Evolutionary conservation across 805 yeast genomes (phyloP).

Genomic region (Kuraishia borneana): DNA sequence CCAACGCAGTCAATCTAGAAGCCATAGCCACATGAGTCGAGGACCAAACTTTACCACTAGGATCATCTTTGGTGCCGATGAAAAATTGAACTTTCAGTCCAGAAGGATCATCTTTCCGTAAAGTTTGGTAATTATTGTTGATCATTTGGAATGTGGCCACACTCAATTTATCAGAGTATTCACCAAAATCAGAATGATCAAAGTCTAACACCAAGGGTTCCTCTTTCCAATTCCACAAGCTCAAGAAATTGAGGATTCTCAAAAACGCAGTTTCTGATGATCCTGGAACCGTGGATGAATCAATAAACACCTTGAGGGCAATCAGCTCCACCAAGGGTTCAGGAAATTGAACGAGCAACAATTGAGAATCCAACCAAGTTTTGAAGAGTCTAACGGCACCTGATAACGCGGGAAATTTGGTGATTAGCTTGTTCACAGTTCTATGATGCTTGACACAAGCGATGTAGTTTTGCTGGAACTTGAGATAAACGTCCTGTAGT

Average conservation of each 20-base stretch:
- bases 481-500: slow-evolving; percentile 50
- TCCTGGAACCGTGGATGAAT: slow-evolving; percentile 67
- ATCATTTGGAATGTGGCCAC: slow-evolving; percentile 51
- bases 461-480: slow-evolving; percentile 53
- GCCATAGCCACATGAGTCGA: slow-evolving; percentile 60
- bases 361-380: slow-evolving; percentile 80
- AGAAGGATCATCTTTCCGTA: slow-evolving; percentile 72
- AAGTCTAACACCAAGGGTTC: slow-evolving; percentile 75
- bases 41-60: slow-evolving; percentile 76
- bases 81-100: slow-evolving; percentile 72
- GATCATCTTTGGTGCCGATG: slow-evolving; percentile 74
- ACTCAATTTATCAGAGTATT: slow-evolving; percentile 50
- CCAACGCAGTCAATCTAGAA: slow-evolving; percentile 75
- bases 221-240: slow-evolving; percentile 92
- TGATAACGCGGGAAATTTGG: slow-evolving; percentile 61
- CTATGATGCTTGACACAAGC: slow-evolving; percentile 75
- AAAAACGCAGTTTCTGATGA: slow-evolving; percentile 75
- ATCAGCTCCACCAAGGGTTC: slow-evolving; percentile 79
- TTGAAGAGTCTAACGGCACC: slow-evolving; percentile 80
- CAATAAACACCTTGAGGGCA: slow-evolving; percentile 76
- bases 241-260: slow-evolving; percentile 56
- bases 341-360: slow-evolving; percentile 55
- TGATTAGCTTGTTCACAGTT: slow-evolving; percentile 58
- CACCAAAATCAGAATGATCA: slow-evolving; percentile 23
- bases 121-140: slow-evolving; percentile 49